Conservation (phyloP, 208 protist species). For the Leishmania tropica region DNA sequence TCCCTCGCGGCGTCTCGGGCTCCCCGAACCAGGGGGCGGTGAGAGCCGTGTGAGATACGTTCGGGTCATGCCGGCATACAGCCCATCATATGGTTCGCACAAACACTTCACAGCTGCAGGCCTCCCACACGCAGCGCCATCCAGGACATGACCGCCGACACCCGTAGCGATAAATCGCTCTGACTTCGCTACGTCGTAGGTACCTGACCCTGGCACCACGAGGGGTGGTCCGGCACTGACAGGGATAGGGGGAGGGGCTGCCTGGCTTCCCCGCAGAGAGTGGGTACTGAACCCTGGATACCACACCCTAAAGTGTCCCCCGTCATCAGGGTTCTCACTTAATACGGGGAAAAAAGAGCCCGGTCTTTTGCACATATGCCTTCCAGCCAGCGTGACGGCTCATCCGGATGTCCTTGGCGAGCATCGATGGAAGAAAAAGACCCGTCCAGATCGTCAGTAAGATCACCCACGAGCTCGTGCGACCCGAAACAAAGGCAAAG, state of each 20-base stretch:
- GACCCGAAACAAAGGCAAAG: conserved; percentile 72
- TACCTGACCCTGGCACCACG: background rate
- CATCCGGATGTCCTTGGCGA: conserved; percentile 80
- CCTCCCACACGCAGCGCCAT: background rate
- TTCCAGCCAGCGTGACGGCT: conserved; percentile 72
- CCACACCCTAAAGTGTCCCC: background rate
- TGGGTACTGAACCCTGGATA: background rate
- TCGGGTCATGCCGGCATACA: background rate
- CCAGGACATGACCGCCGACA: background rate
- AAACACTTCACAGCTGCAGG: background rate
- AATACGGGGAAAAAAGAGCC: conserved; percentile 69
- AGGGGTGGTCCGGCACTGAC: background rate
- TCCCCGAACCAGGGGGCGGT: too few species aligned
- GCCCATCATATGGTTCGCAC: background rate
- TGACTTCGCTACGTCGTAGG: background rate
- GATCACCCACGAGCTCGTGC: conserved; percentile 55
- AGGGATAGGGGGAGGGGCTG: background rate
- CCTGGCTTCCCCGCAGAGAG: background rate
- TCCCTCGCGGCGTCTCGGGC: background rate
- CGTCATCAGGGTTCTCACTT: conserved; percentile 10
- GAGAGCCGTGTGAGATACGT: background rate
- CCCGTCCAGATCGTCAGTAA: conserved; percentile 65
- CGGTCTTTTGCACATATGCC: conserved; percentile 50
- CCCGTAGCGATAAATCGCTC: background rate
- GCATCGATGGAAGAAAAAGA: conserved; percentile 81